Conservation (phyloP, 805 yeast genomes). For the Metschnikowia sp. region DNA sequence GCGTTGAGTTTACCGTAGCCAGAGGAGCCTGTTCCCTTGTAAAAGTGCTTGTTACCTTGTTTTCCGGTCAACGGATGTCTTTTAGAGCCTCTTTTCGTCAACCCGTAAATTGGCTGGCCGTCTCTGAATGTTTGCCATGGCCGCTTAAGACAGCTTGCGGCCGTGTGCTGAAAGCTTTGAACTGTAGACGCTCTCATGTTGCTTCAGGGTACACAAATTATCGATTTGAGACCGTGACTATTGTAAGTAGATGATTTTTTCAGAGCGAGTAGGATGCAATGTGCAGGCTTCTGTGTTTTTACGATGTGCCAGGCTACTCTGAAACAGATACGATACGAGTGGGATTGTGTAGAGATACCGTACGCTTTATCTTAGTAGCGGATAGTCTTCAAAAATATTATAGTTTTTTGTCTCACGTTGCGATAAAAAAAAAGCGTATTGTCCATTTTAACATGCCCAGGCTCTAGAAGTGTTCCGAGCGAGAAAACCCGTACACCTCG, state of each 20-base stretch:
- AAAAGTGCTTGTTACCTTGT: conserved; percentile 89
- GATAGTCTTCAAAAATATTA: too few relatives aligned
- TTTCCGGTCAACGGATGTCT: conserved; percentile 84
- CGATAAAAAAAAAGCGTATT: too few relatives aligned
- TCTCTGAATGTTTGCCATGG: conserved; percentile 89
- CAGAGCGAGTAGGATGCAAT: not conserved
- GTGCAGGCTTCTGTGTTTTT: too few relatives aligned
- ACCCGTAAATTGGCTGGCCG: conserved; percentile 82
- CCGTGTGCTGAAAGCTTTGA: conserved; percentile 23
- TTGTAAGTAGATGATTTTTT: not conserved
- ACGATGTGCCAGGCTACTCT: too few relatives aligned
- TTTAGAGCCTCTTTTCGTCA: conserved; percentile 73
- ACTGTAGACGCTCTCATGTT: conserved; percentile 19
- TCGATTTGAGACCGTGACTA: not conserved
- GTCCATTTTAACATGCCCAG: too few relatives aligned
- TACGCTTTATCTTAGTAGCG: too few relatives aligned
- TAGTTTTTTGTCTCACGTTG: too few relatives aligned
- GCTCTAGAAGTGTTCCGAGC: too few relatives aligned
- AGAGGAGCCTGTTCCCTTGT: conserved; percentile 94
- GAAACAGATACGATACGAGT: too few relatives aligned
- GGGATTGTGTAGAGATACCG: too few relatives aligned
- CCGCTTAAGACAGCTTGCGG: conserved; percentile 52
- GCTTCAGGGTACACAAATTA: not conserved
- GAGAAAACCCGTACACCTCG: too few relatives aligned
- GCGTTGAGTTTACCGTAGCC: conserved; percentile 83